Base-by-base conservation (phyloP, 257 asterid genomes). In the Fraxinus excelsior region DNA sequence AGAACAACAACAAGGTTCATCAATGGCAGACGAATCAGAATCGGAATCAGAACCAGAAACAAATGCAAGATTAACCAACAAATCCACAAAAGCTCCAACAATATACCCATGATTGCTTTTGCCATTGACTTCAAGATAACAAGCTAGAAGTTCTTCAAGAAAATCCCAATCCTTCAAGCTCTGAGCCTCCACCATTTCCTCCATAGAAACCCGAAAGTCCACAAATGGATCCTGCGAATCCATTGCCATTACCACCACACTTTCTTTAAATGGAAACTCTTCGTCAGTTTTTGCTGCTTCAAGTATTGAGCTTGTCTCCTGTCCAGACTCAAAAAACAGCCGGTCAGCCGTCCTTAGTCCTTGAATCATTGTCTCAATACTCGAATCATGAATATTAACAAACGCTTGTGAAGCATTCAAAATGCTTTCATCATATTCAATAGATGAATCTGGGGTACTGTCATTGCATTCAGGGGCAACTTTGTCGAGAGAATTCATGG, bases 151-250 rank as follows among this genome's bases (percentile, higher is more conserved):
- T 19, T 84, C 90, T 77, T 89, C 92, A 62, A 91, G 69, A 8
- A 56, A 70, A 1, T 80, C 85, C 89, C 93, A 84, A 44, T 85
- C 84, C 28, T 82, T 82, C 35, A 87, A 29, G 23, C 80, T 86
- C 42, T 86, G 83, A 23, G 88, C 85, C 68, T 73, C 90, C 78
- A 91, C 88, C 90, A 91, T 87, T 78, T 89, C 94, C 82, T 71
- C 88, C 91, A 91, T 91, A 34, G 96, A 89, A 0, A 58, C 85
- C 74, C 88, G 73, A 83, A 89, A 91, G 71, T 87, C 91, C 40
- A 12, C 7, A 70, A 79, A 82, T 12, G 92, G 96, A 66, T 91
- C 86, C 18, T 13, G 2, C 5, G 90, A 86, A 32, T 85, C 88
- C 76, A 86, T 71, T 3, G 79, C 86, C 81, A 74, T 49, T 12